These are phyloP conservation scores for Rhizopus stolonifer DNA, from an alignment of 371 early-diverging fungal species.

Conservation along the genomic window DNA sequence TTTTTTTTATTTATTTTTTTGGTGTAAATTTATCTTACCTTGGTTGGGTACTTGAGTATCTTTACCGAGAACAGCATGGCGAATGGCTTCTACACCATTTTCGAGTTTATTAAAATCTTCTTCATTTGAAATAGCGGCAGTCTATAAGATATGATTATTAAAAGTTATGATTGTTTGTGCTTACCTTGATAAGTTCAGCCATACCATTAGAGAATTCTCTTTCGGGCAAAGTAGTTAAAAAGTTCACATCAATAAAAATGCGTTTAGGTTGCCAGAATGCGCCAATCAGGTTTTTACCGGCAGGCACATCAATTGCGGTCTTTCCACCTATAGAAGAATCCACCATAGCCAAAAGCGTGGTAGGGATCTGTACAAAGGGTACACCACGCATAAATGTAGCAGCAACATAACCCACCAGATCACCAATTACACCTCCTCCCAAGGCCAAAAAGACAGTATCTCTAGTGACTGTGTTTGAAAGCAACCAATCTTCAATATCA, in stretches of 20 bases:
- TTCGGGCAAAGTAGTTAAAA: slow-evolving; percentile 85
- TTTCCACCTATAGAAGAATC: slow-evolving; percentile 98
- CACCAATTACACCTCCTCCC: slow-evolving; percentile 98
- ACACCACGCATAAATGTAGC: slow-evolving; percentile 98
- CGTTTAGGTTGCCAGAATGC: slow-evolving; percentile 96
- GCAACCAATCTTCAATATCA: slow-evolving; percentile 90
- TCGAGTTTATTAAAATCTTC: slow-evolving; percentile 89
- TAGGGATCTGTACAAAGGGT: slow-evolving; percentile 93
- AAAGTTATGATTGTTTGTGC: no score
- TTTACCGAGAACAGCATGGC: slow-evolving; percentile 66
- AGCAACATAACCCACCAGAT: slow-evolving; percentile 93
- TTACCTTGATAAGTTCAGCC: slow-evolving; percentile 94
- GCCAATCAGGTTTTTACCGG: slow-evolving; percentile 96
- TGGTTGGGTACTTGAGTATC: slow-evolving; percentile 45
- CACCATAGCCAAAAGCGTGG: slow-evolving; percentile 96
- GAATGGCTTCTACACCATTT: slow-evolving; percentile 76
- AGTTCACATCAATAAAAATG: slow-evolving; percentile 88
- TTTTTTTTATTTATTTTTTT: neutral
- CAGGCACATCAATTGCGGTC: slow-evolving; percentile 94
- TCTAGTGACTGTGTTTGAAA: slow-evolving; percentile 83
- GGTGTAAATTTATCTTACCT: slow-evolving; percentile 36
- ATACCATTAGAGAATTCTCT: slow-evolving; percentile 96
- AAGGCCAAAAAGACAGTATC: slow-evolving; percentile 93
- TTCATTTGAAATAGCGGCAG: slow-evolving; percentile 91
- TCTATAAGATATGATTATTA: no score